Conservation (phyloP, 345 rosid genomes). For the Camelina neglecta region DNA sequence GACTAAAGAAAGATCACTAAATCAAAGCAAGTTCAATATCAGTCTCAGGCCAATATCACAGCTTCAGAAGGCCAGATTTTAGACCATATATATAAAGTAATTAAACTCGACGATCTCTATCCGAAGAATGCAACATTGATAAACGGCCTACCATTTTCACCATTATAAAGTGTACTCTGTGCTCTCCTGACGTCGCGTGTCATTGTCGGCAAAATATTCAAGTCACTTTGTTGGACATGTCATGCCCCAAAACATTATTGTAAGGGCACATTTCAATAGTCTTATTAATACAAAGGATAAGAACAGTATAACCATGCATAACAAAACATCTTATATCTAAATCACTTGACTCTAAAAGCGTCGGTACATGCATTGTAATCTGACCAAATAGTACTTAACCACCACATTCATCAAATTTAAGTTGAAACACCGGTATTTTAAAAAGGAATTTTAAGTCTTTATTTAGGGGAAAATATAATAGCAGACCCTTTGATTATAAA, state of each 20-base stretch:
- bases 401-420: neutral
- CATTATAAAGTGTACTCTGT: constrained; percentile 69
- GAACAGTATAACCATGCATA: constrained; percentile 14
- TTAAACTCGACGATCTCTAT: neutral
- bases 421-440: neutral
- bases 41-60: constrained; percentile 1
- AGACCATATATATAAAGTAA: neutral
- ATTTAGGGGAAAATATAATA: neutral
- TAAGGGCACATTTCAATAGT: neutral
- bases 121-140: constrained; percentile 6
- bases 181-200: constrained; percentile 15
- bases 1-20: neutral
- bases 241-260: neutral
- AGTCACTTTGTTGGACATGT: neutral
- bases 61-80: neutral
- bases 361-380: neutral
- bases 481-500: neutral
- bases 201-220: constrained; percentile 18
- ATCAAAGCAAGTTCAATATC: constrained; percentile 5
- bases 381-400: neutral
- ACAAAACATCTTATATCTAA: neutral
- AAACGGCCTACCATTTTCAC: constrained; percentile 39
- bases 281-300: neutral
- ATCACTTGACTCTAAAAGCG: constrained; percentile 3
- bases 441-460: neutral